Evolutionary conservation across 2,329 filamentous ascomycete genomes (phyloP).

Genomic region (Helicocarpus griseus): DNA sequence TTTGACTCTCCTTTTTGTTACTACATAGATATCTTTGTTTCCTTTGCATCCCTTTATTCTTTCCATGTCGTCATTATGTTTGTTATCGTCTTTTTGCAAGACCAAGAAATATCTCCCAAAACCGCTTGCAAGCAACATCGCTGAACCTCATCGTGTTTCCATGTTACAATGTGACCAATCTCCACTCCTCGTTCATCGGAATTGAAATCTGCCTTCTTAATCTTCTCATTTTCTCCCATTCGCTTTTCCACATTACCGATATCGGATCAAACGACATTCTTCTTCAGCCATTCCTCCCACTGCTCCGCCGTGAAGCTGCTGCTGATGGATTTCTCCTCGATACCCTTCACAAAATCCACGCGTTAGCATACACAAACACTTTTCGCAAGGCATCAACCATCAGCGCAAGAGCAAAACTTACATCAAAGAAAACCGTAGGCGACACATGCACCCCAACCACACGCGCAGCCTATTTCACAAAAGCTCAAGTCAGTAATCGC

Average conservation of each 20-base stretch:
- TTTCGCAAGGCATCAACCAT: background rate
- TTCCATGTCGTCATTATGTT: conserved; percentile 7
- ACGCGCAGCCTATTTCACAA: conserved; percentile 24
- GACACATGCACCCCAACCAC: conserved; percentile 80
- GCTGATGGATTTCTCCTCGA: conserved; percentile 68
- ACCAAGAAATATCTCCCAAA: no score
- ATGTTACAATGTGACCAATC: background rate
- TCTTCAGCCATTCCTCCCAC: conserved; percentile 75
- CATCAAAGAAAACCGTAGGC: conserved; percentile 82
- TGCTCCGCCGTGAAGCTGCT: conserved; percentile 69
- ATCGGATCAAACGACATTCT: conserved; percentile 45
- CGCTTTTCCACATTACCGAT: background rate
- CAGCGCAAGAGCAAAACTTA: conserved; percentile 4
- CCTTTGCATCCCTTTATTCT: conserved; percentile 3
- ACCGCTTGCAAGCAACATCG: no score
- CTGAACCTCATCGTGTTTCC: no score
- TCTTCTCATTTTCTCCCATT: background rate
- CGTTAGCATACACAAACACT: background rate
- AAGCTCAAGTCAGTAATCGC: background rate
- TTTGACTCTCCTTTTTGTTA: conserved; percentile 7
- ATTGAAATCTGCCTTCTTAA: background rate
- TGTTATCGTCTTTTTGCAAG: background rate
- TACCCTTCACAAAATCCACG: conserved; percentile 34
- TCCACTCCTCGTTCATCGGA: background rate
- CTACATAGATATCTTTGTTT: background rate